Evolutionary conservation across 139 green algal species (phyloP).

Genomic region (Auxenochlorella pyrenoidosa): DNA sequence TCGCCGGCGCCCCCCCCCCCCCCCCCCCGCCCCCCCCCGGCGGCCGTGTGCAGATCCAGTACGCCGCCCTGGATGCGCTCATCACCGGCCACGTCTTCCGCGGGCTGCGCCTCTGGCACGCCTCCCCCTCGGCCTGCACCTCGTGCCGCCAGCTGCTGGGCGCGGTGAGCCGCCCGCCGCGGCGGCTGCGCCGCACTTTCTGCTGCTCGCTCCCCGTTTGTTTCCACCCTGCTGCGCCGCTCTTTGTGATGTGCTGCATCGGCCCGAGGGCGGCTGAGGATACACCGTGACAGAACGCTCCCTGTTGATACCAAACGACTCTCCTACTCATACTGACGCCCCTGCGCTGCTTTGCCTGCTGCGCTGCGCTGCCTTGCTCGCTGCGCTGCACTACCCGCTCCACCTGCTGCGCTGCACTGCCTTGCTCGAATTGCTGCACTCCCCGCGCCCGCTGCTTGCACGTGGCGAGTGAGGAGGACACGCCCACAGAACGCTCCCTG

Average conservation of each 20-base stretch:
- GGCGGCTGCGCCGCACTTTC: neutral
- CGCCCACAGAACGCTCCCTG: constrained; percentile 26
- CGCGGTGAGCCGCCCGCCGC: constrained; percentile 3
- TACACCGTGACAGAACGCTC: constrained; percentile 10
- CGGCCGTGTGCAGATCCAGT: constrained; percentile 48
- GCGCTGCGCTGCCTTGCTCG: neutral
- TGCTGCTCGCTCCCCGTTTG: neutral
- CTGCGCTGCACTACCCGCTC: neutral
- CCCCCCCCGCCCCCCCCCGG: too few species aligned
- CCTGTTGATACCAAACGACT: constrained; percentile 33
- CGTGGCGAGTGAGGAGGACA: neutral
- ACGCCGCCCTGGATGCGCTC: constrained; percentile 52
- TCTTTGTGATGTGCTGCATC: too few species aligned
- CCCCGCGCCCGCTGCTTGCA: too few species aligned
- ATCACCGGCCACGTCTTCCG: constrained; percentile 48
- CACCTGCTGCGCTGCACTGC: neutral
- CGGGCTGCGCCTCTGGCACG: constrained; percentile 48
- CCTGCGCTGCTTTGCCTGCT: neutral
- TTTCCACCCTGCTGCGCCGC: neutral
- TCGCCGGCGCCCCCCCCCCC: too few species aligned
- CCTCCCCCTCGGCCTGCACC: constrained; percentile 43
- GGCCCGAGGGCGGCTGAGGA: constrained; percentile 2
- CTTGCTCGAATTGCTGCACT: too few species aligned
- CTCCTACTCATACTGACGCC: constrained; percentile 60
- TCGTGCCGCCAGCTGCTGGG: constrained; percentile 40